Evolutionary conservation across 2,329 filamentous ascomycete genomes (phyloP), one percentile per base, ranked within the genome.

Genomic region (Uncinocarpus reesii): DNA sequence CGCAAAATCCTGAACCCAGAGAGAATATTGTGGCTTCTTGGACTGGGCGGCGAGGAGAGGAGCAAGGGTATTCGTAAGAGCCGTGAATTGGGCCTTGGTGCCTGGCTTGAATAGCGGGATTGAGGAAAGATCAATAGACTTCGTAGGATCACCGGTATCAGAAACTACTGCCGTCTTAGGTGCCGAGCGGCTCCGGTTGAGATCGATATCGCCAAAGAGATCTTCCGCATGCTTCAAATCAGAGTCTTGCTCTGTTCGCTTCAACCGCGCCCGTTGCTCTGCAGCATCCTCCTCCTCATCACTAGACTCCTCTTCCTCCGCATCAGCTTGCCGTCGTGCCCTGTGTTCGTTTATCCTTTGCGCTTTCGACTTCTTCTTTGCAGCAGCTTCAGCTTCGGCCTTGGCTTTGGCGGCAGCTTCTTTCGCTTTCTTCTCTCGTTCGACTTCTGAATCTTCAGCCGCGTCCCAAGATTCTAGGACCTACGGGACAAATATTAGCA

Each of bases 391-490:
- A 37, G 85, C 89, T 0, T 89, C 87, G 23, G 86, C 88, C 70
- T 93, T 93, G 50, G 84, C 86, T 69, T 94, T 93, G 46, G 80
- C 84, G 62, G 86, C 89, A 4, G 77, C 83, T 43, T 82, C 87
- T 72, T 90, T 92, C 69, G 84, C 85, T 23, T 79, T 86, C 75
- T 96, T 98, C 70, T 95, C 89, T 60, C 88, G 85, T 74, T 98
- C 92, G 59, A 82, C 90, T 61, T 98, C 92, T 53, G 88, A 95
- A 71, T 98, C 92, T 63, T 96, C 92, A 58, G 86, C 89, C 50
- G 86, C 90, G 62, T 96, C 89, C 92, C 92, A 98, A 28, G 86
- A 90, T 52, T 98, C 92, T 62, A 95, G 79, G 49, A 96, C 86
- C 83, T 95, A 55, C 50, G 8, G 15, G 13, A 10, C 23, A 28